Base-by-base conservation (phyloP, 2,329 filamentous ascomycete species). In the Fusarium temperatum region DNA sequence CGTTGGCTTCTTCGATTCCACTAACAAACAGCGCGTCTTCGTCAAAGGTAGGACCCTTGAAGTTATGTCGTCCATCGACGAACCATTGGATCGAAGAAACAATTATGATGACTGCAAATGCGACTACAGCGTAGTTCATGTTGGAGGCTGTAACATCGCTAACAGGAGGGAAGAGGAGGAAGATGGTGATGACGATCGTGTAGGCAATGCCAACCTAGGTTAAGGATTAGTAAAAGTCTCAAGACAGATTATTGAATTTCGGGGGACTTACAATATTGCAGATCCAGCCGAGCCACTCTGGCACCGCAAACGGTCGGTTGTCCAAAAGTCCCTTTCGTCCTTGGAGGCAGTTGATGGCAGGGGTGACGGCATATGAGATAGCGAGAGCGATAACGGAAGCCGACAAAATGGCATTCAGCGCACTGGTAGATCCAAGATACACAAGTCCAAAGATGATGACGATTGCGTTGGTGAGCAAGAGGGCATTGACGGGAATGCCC, bases 191-290 rank as follows among this genome's bases (percentile, higher is more conserved):
- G 9, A 53, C 50, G 5, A 53, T 36, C 6, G 50, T 53, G n/a
- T 53, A 53, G 18, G 50, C 32, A 0, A 53, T 53, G 0, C 50
- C 50, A 15, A 38, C 50, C 50, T 53, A 10, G 9, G 26, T 12
- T 0, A 1, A 53, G 0, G 5, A 6, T 26, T 4, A 53, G 50
- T 12, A 6, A 36, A 8, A 24, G 8, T 3, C 28, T 0, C 14
- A 9, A 4, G 3, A 8, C 1, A 2, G 3, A 35, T 5, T 5
- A 0, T 18, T 14, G 10, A 3, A 4, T 20, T n/a, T 3, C 0
- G 11, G 5, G 3, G 12, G 2, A 53, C 50, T 53, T 12, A 53
- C 50, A 2, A 53, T 9, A 22, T 53, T 53, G 9, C 32, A 53
- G 9, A 9, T 7, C 50, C 50, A 53, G 3, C 50, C 50, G 2